Conservation (phyloP, 495 filamentous ascomycete genomes). For the Aspergillus sparsus region DNA sequence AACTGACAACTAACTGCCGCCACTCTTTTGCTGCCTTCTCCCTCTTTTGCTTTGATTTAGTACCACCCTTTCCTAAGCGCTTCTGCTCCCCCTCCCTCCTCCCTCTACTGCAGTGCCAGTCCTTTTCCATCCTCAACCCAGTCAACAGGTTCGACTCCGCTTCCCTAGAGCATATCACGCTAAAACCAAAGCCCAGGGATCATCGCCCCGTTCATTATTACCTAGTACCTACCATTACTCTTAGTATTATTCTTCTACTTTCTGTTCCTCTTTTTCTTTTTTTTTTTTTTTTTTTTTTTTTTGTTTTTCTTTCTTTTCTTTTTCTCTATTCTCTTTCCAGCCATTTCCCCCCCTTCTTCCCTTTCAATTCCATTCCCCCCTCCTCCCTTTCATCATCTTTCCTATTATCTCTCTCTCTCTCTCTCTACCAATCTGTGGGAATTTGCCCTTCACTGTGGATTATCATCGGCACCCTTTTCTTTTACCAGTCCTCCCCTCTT, state of each 20-base stretch:
- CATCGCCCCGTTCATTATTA: constrained; percentile 23
- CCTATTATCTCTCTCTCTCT: neutral
- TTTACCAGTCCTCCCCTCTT: too few species aligned
- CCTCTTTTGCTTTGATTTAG: neutral
- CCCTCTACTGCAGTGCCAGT: neutral
- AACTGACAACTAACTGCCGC: neutral
- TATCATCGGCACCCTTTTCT: constrained; percentile 6
- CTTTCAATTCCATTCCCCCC: constrained; percentile 4
- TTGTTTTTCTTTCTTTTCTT: constrained; percentile 11
- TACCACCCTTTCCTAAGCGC: neutral
- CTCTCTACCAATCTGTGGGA: neutral
- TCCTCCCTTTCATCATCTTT: neutral
- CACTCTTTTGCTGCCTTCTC: neutral
- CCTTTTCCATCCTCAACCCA: constrained; percentile 2
- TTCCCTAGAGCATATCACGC: neutral
- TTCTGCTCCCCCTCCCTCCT: neutral
- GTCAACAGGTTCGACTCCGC: neutral
- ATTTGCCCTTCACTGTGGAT: neutral
- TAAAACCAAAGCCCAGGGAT: constrained; percentile 18
- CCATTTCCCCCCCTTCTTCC: constrained; percentile 5
- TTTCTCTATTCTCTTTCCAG: constrained; percentile 12
- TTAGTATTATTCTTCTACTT: constrained; percentile 12
- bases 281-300: constrained; percentile 7
- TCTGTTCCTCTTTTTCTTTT: neutral
- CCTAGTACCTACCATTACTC: constrained; percentile 2